Evolutionary conservation across 768 basidiomycete genomes (phyloP).

Genomic region (Polyporus arcularius): DNA sequence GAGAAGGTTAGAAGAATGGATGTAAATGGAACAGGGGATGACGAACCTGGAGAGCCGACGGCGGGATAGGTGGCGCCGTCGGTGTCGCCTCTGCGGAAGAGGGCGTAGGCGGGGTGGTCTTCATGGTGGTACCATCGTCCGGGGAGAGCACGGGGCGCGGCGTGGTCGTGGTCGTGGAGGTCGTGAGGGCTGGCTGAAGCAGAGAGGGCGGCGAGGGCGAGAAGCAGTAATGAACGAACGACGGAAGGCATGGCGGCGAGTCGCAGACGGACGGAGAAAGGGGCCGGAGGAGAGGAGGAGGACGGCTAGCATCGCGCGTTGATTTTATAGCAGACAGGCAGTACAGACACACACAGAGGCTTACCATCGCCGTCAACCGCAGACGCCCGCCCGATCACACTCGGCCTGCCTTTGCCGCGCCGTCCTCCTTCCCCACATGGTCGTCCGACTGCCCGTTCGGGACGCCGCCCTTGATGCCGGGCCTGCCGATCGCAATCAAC

Average conservation of each 20-base stretch:
- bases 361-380: not conserved
- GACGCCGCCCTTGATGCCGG: no score
- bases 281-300: slow-evolving; percentile 43
- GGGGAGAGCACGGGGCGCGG: slow-evolving; percentile 27
- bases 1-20: slow-evolving; percentile 1
- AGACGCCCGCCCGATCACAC: slow-evolving; percentile 16
- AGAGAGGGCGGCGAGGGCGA: slow-evolving; percentile 13
- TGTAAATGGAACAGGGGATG: not conserved
- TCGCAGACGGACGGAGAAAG: slow-evolving; percentile 11
- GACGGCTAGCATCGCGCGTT: slow-evolving; percentile 25
- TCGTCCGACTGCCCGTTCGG: slow-evolving; percentile 9
- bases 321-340: slow-evolving; percentile 1
- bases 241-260: slow-evolving; percentile 33
- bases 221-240: slow-evolving; percentile 41
- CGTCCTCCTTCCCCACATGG: not conserved
- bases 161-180: slow-evolving; percentile 25
- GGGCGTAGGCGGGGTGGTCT: slow-evolving; percentile 57
- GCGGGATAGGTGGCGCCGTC: slow-evolving; percentile 54
- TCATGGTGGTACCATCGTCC: slow-evolving; percentile 61
- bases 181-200: slow-evolving; percentile 19
- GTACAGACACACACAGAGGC: not conserved
- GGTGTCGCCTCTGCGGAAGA: slow-evolving; percentile 58
- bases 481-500: no score
- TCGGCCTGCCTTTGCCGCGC: slow-evolving; percentile 15
- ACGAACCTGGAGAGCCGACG: slow-evolving; percentile 62